Evolutionary conservation across 495 filamentous ascomycete species (phyloP), one percentile per base, ranked within the genome.

Genomic region (Aspergillus sclerotioniger): DNA sequence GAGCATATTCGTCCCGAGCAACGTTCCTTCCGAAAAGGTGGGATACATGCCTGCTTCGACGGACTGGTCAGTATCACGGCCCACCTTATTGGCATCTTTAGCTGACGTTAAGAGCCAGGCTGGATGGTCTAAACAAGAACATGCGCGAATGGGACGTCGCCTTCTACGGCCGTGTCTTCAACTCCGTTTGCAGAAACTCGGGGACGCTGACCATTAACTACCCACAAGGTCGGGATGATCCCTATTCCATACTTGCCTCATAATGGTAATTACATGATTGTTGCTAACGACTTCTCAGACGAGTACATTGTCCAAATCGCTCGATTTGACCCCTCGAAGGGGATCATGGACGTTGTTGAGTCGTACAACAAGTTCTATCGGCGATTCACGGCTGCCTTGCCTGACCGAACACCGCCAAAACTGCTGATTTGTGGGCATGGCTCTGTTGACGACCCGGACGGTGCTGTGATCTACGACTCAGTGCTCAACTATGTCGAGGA

Each of bases 321-420:
- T 8, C 86, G 91, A 15, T 96, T 96, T 66, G 91, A 96, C 59
- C 91, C 91, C 0, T 83, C 89, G 39, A 95, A 95, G 73, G 91
- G 91, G 25, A 92, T 94, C 47, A 83, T 86, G 0, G 89, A 90
- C 49, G 89, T 92, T 3, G 77, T 95, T 51, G 84, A 89, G 50
- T 83, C 89, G 8, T 96, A 92, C 60, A 84, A 84, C 9, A 86
- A 89, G 64, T 87, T 95, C 67, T 80, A 88, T 48, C 76, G 77
- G 32, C 80, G 80, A 4, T 80, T 90, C 44, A 65, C 77, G 28
- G 71, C 76, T 46, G 70, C 75, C 3, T 59, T 63, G 1, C 67
- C 76, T 12, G 56, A 76, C 20, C 68, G 71, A 10, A 70, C 76
- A 15, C 79, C 85, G 1, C 91, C 90, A 0, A 91, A 94, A 66